A percentile compares a stretch with the other conserved stretches of the same genome.
Evolutionary conservation across 108 stramenopile genomes (phyloP).

Genomic region (Conticribra weissflogii): DNA sequence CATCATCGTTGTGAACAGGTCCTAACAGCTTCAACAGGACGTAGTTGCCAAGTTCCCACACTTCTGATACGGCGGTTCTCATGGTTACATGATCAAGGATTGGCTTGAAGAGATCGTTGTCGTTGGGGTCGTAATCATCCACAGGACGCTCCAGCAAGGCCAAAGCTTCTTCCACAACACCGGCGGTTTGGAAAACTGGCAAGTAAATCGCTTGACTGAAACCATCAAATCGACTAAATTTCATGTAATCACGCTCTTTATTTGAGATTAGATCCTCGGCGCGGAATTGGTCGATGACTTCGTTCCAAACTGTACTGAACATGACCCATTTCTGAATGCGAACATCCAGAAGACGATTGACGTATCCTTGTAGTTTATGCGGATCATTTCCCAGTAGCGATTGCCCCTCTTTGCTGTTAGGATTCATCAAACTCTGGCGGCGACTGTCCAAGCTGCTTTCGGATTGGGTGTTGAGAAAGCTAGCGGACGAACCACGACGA

Average conservation of each 20-base stretch:
- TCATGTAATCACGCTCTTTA: slow-evolving; percentile 89
- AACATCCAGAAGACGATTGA: slow-evolving; percentile 91
- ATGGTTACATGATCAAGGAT: slow-evolving; percentile 86
- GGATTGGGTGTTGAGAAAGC: slow-evolving; percentile 57
- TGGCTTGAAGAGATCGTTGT: slow-evolving; percentile 83
- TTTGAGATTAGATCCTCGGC: slow-evolving; percentile 94
- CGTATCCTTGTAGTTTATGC: slow-evolving; percentile 83
- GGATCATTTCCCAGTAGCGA: slow-evolving; percentile 74
- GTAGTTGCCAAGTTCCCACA: slow-evolving; percentile 93
- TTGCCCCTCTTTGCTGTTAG: slow-evolving; percentile 61
- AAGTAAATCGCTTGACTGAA: slow-evolving; percentile 96
- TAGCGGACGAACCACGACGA: slow-evolving; percentile 84
- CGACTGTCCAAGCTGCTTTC: slow-evolving; percentile 45
- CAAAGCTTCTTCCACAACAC: slow-evolving; percentile 92
- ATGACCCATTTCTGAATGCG: slow-evolving; percentile 97
- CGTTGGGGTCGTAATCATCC: slow-evolving; percentile 67
- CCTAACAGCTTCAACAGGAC: slow-evolving; percentile 83
- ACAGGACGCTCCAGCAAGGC: slow-evolving; percentile 75
- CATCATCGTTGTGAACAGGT: slow-evolving; percentile 80
- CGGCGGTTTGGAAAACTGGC: slow-evolving; percentile 96
- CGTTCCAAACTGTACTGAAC: slow-evolving; percentile 98
- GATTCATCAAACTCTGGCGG: slow-evolving; percentile 45
- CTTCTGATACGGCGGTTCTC: slow-evolving; percentile 94
- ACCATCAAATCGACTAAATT: slow-evolving; percentile 93
- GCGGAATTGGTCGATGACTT: slow-evolving; percentile 91